phyloP scores from a whole-genome alignment of 2,329 filamentous ascomycete genomes.

The Huntiella moniliformis region DNA sequence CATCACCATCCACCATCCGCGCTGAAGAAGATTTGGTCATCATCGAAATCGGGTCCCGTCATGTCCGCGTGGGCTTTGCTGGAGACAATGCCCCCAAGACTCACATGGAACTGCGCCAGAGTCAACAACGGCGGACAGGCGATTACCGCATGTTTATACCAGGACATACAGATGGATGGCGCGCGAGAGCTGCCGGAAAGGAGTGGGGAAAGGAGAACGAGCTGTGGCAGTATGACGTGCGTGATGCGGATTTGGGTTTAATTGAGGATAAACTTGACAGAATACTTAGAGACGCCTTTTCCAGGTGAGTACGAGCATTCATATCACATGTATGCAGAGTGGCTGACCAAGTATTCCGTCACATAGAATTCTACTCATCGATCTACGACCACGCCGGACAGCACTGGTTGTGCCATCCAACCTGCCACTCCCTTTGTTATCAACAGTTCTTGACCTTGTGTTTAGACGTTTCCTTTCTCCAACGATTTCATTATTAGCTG shows the following conservation, averaged over 20 bases:
- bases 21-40: slow-evolving; percentile 73
- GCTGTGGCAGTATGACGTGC: slow-evolving; percentile 62
- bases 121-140: slow-evolving; percentile 57
- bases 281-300: slow-evolving; percentile 61
- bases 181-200: slow-evolving; percentile 25
- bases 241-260: slow-evolving; percentile 54
- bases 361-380: slow-evolving; percentile 43
- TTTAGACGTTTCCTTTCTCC: slow-evolving; percentile 69
- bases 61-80: slow-evolving; percentile 66
- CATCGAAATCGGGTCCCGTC: slow-evolving; percentile 64
- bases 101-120: slow-evolving; percentile 51
- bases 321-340: background rate
- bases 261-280: slow-evolving; percentile 78
- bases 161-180: slow-evolving; percentile 30
- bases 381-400: slow-evolving; percentile 57
- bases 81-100: slow-evolving; percentile 64
- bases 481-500: slow-evolving; percentile 61
- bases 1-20: slow-evolving; percentile 41
- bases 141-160: slow-evolving; percentile 59
- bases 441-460: slow-evolving; percentile 54
- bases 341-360: slow-evolving; percentile 5
- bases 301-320: slow-evolving; percentile 34
- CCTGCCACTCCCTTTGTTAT: slow-evolving; percentile 60
- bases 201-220: slow-evolving; percentile 48
- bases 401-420: slow-evolving; percentile 59